Evolutionary conservation across 2,329 filamentous ascomycete genomes (phyloP).

Genomic region (Aspergillus quadrilineatus): DNA sequence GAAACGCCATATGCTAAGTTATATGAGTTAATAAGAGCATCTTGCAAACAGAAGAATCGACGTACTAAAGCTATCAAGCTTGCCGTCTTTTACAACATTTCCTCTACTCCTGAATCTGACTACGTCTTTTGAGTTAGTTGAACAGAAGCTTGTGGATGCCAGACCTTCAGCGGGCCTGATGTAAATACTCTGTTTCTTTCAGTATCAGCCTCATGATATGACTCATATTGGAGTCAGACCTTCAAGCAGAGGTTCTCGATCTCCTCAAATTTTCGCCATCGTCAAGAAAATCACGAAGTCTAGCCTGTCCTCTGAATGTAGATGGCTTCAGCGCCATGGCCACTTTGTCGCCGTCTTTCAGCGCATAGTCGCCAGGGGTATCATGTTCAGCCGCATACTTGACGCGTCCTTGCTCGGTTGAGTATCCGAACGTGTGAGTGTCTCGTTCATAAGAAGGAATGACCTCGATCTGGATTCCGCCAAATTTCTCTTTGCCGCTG

Average conservation of each 20-base stretch:
- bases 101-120: too few species aligned
- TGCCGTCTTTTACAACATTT: too few species aligned
- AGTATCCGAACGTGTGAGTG: not conserved
- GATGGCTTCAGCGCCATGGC: not conserved
- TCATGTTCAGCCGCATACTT: not conserved
- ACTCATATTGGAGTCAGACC: not conserved
- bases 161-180: too few species aligned
- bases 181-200: too few species aligned
- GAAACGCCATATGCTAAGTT: too few species aligned
- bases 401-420: not conserved
- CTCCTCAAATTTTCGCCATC: not conserved
- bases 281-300: not conserved
- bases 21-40: too few species aligned
- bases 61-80: too few species aligned
- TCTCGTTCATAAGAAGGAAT: not conserved
- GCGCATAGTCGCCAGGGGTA: not conserved
- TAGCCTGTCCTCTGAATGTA: not conserved
- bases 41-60: too few species aligned
- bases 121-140: too few species aligned
- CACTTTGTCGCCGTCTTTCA: not conserved
- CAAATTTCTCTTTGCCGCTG: not conserved
- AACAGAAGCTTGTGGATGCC: too few species aligned
- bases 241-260: not conserved
- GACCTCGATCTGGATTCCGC: constrained; percentile 1
- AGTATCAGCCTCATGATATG: too few species aligned